A percentile compares a stretch with the other conserved stretches of the same genome.
Conservation (phyloP, 257 asterid genomes). For the Parsonsia alboflavescens region DNA sequence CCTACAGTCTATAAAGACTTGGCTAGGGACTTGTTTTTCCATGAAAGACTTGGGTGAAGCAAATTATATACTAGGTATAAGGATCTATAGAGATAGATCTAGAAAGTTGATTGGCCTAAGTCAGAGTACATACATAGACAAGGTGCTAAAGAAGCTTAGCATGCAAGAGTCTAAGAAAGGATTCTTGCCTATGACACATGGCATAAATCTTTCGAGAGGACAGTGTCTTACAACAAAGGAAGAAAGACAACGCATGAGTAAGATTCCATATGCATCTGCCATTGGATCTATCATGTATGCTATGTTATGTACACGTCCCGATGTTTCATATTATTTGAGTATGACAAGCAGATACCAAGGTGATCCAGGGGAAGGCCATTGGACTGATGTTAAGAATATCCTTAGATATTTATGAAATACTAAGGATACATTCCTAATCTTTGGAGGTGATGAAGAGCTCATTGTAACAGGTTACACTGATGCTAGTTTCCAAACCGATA, state of each 20-base stretch:
- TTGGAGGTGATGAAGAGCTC: not conserved
- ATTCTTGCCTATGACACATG: not conserved
- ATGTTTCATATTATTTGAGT: too few relatives aligned
- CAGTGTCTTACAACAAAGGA: too few relatives aligned
- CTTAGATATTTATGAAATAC: not conserved
- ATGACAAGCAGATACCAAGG: too few relatives aligned
- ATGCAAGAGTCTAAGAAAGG: not conserved
- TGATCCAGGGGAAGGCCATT: too few relatives aligned
- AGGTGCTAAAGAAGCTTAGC: not conserved
- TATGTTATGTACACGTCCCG: too few relatives aligned
- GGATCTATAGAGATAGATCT: not conserved
- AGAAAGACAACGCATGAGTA: too few relatives aligned
- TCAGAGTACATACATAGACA: not conserved
- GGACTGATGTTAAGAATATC: too few relatives aligned
- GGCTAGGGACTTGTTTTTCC: not conserved
- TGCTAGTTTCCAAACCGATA: not conserved
- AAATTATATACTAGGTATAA: not conserved
- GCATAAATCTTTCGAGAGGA: not conserved
- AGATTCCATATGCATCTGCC: too few relatives aligned
- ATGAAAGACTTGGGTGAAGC: not conserved
- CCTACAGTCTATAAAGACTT: not conserved
- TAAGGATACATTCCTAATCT: constrained; percentile 2
- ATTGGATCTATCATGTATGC: too few relatives aligned
- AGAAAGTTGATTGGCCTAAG: not conserved
- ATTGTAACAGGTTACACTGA: too few relatives aligned